These are phyloP conservation scores for Neocatenulostroma microsporum DNA, from an alignment of 2,329 filamentous ascomycete species.

Conservation along the genomic window DNA sequence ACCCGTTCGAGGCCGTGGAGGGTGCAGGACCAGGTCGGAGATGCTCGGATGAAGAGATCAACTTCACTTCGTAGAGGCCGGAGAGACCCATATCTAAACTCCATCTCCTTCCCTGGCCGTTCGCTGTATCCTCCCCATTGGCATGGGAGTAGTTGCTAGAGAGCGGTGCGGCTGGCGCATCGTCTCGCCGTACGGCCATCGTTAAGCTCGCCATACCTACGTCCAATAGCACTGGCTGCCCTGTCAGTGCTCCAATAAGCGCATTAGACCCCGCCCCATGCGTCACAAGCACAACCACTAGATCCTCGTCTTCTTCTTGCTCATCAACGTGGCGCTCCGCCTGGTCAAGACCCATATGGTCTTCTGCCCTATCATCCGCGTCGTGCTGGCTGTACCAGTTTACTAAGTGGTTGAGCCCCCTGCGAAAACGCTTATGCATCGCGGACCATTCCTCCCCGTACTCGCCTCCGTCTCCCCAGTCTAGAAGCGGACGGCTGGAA, in stretches of 20 bases:
- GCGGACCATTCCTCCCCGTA: conserved; percentile 91
- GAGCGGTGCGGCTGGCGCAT: conserved; percentile 24
- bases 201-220: conserved; percentile 86
- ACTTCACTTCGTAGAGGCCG: conserved; percentile 63
- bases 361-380: conserved; percentile 29
- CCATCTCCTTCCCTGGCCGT: conserved; percentile 2
- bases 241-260: conserved; percentile 81
- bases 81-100: conserved; percentile 38
- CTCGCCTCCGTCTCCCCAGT: conserved; percentile 81
- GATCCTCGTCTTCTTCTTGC: conserved; percentile 58
- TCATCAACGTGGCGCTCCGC: conserved; percentile 24
- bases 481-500: conserved; percentile 67
- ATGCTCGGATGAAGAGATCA: conserved; percentile 70
- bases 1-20: too few relatives aligned
- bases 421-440: conserved; percentile 87
- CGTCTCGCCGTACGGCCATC: conserved; percentile 62
- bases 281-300: conserved; percentile 79
- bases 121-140: too few relatives aligned
- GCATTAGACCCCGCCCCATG: conserved; percentile 96
- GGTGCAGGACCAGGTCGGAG: too few relatives aligned
- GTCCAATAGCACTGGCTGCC: conserved; percentile 84
- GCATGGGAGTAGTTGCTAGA: too few relatives aligned
- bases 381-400: conserved; percentile 63
- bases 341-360: conserved; percentile 29
- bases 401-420: conserved; percentile 68